Evolutionary conservation across 805 yeast genomes (phyloP).

Genomic region (Candida manassasensis): DNA sequence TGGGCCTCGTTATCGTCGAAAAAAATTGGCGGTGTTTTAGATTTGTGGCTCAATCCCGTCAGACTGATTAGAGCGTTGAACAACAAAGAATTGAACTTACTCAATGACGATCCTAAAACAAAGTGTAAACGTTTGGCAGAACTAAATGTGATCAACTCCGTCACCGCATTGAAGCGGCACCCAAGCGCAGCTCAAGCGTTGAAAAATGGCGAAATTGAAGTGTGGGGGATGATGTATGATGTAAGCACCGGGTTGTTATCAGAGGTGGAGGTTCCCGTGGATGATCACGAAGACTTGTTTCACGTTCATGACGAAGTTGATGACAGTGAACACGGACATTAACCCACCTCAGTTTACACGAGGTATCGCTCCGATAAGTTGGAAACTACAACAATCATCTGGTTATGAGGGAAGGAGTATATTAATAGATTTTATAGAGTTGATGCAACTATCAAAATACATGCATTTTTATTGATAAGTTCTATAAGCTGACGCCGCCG

Average conservation of each 20-base stretch:
- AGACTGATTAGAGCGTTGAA: conserved; percentile 66
- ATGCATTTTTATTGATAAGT: too few relatives aligned
- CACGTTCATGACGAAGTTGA: conserved; percentile 31
- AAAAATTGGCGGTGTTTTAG: conserved; percentile 63
- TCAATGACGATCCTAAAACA: conserved; percentile 43
- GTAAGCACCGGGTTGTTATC: conserved; percentile 67
- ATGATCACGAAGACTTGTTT: conserved; percentile 41
- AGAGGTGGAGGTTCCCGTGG: conserved; percentile 36
- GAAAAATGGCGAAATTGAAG: conserved; percentile 57
- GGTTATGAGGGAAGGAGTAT: too few relatives aligned
- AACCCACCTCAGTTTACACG: too few relatives aligned
- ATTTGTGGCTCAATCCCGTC: conserved; percentile 66
- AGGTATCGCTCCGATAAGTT: too few relatives aligned
- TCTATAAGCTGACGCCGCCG: too few relatives aligned
- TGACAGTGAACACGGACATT: conserved; percentile 6
- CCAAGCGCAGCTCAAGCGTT: conserved; percentile 67
- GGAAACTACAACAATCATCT: too few relatives aligned
- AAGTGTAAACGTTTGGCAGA: conserved; percentile 65
- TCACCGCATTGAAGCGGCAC: conserved; percentile 58
- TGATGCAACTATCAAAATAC: too few relatives aligned
- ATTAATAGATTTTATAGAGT: too few relatives aligned
- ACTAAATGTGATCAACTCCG: conserved; percentile 71
- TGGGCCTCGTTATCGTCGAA: conserved; percentile 70
- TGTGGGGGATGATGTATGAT: conserved; percentile 82
- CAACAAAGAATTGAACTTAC: conserved; percentile 42